Base-by-base conservation (phyloP, 2,329 filamentous ascomycete genomes). In the Alternaria metachromatica region DNA sequence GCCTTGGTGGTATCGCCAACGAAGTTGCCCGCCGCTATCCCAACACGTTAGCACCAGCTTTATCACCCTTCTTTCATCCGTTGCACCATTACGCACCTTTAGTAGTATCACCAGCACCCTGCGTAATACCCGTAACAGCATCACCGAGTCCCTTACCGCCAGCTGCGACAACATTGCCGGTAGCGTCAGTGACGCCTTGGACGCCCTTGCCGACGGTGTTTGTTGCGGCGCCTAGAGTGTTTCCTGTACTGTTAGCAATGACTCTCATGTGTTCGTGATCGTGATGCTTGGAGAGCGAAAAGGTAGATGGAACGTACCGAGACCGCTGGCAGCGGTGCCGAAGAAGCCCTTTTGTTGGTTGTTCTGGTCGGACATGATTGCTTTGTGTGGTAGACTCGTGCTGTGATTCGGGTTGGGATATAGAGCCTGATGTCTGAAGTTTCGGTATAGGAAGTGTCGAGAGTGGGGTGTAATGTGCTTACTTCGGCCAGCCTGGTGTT, bases 71-170 rank as follows among this genome's bases (percentile, higher is more conserved):
- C 5, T 11, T 11, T 28, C 3, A 1, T 28, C 26, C 26, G 26
- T 12, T 28, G 26, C 26, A 5, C 5, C 26, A 28, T 28, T 5
- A 66, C 72, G 10, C 63, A 76, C 76, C 72, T 51, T 79, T 79
- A 0, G 74, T 78, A 3, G 76, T 80, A 59, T 80, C 78, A 0
- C 78, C 78, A 18, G 78, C 18, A 0, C 77, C 78, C 50, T 72
- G 63, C 8, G 76, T 79, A 6, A 80, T 67, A 0, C 78, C 78
- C 9, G 71, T 71, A 25, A 80, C 72, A 1, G 76, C 77, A 63
- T 80, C 75, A 0, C 78, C 78, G 1, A 80, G 64, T 2, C 78
- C 78, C 60, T 79, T 79, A 0, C 78, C 78, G 10, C 76, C 65
- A 5, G 70, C 72, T 1, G 73, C 63, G 5, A 80, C 73, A 0